Evolutionary conservation across 352 stramenopile species (phyloP), one percentile per base, ranked within the genome.

Genomic region (Pythium monospermum): DNA sequence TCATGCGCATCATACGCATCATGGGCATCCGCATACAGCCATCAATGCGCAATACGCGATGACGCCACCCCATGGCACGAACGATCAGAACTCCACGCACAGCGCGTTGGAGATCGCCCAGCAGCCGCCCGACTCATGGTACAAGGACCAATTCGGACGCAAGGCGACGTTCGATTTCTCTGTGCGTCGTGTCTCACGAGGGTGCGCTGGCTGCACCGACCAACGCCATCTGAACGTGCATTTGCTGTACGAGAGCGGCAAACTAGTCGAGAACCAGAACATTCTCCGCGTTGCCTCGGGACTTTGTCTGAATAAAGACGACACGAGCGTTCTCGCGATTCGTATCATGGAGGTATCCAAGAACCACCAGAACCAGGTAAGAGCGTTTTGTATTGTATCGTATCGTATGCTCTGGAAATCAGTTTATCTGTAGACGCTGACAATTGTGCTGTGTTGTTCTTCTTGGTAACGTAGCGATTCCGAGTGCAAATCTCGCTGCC

Each of bases 281-380:
- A 77, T 91, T 33, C 40, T 88, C 41, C 75, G 77, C 28, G 68
- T 86, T 31, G 69, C 68, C 25, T 68, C 72, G 2, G 80, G 76
- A 0, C 64, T 87, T 26, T 91, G 74, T 50, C 66, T 91, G 4
- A 73, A 77, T 61, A 76, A 72, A 43, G 53, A 76, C 27, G 59
- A 75, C 39, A 44, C 68, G 21, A 91, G 73, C 49, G 59, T 59
- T 7, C 39, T 91, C 11, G 68, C 63, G 33, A 57, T 91, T 26
- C 80, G 80, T 16, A 88, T 91, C 53, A 82, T 82, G 48, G 75
- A 91, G 39, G 80, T 91, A 5, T 91, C 80, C 30, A 91, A 91
- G 62, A 91, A 91, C 57, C 76, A 91, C 39, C 66, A 87, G 48
- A 91, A 91, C 63, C 76, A 87, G 76, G 76, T 88, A n/a, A 22